Evolutionary conservation across 2,329 filamentous ascomycete species (phyloP).

Genomic region (Cyclaneusma minus): DNA sequence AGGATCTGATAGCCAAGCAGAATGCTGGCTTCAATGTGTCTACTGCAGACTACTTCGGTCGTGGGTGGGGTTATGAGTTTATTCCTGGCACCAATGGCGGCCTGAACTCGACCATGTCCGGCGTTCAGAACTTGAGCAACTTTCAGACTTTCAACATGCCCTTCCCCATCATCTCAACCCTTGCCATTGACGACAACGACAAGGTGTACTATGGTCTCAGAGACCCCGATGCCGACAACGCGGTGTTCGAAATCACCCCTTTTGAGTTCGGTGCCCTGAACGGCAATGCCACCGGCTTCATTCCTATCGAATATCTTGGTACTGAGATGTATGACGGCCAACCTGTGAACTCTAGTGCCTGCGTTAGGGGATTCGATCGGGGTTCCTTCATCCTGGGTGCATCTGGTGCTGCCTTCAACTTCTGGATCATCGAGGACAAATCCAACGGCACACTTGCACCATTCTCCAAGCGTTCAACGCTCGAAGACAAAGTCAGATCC

Average conservation of each 20-base stretch:
- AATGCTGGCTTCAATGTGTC: constrained; percentile 5
- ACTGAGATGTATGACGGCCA: constrained; percentile 15
- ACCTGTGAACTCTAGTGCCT: constrained; percentile 11
- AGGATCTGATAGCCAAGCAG: constrained; percentile 3
- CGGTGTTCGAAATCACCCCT: constrained; percentile 18
- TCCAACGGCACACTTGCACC: constrained; percentile 3
- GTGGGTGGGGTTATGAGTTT: constrained; percentile 6
- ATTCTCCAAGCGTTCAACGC: constrained; percentile 3
- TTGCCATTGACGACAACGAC: constrained; percentile 2
- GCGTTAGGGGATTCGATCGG: constrained; percentile 19
- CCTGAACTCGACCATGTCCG: constrained; percentile 4
- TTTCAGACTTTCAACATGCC: constrained; percentile 7
- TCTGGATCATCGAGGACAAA: constrained; percentile 12
- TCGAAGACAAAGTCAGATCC: no score
- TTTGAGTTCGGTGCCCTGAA: constrained; percentile 20
- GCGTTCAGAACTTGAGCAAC: constrained; percentile 4
- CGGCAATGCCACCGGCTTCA: constrained; percentile 17
- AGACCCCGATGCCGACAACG: constrained; percentile 10
- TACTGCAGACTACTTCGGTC: constrained; percentile 5
- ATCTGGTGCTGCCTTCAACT: constrained; percentile 14
- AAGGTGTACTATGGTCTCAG: constrained; percentile 3
- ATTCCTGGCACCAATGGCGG: constrained; percentile 4
- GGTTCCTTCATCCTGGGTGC: constrained; percentile 18
- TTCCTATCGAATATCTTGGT: constrained; percentile 15
- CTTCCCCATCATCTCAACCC: constrained; percentile 5